Evolutionary conservation across 2,329 filamentous ascomycete species (phyloP).

Genomic region (Penicillium janthinellum): DNA sequence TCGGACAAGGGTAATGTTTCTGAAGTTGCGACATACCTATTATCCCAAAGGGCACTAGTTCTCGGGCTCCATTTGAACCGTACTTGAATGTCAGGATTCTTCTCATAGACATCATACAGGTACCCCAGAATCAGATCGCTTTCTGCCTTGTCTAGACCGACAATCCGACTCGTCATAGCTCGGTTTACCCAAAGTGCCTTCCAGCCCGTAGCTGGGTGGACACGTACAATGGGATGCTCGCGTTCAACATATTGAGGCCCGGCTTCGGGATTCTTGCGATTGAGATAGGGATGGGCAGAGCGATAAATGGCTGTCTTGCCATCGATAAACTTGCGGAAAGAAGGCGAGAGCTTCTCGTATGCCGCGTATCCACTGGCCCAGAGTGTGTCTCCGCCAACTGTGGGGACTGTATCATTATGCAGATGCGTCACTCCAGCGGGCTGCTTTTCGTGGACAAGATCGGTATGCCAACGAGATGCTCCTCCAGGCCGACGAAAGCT

Average conservation of each 20-base stretch:
- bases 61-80: constrained; percentile 70
- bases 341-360: constrained; percentile 72
- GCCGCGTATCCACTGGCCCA: constrained; percentile 72
- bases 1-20: not conserved
- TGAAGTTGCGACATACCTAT: constrained; percentile 50
- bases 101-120: constrained; percentile 68
- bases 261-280: constrained; percentile 61
- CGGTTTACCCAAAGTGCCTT: constrained; percentile 73
- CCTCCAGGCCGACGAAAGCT: constrained; percentile 69
- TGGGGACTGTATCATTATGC: constrained; percentile 68
- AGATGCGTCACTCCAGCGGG: constrained; percentile 71
- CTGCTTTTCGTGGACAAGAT: constrained; percentile 70
- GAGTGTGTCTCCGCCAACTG: constrained; percentile 68
- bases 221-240: constrained; percentile 67
- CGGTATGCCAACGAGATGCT: constrained; percentile 69
- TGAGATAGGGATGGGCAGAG: constrained; percentile 68
- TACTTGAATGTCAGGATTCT: constrained; percentile 70
- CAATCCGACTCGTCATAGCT: constrained; percentile 67
- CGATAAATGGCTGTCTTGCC: constrained; percentile 65
- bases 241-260: constrained; percentile 70
- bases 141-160: constrained; percentile 69
- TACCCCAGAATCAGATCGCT: constrained; percentile 69
- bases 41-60: constrained; percentile 72
- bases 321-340: constrained; percentile 70
- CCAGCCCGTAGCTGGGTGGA: constrained; percentile 74